Base-by-base conservation (phyloP, 768 basidiomycete genomes). In the Tricholoma sp. region DNA sequence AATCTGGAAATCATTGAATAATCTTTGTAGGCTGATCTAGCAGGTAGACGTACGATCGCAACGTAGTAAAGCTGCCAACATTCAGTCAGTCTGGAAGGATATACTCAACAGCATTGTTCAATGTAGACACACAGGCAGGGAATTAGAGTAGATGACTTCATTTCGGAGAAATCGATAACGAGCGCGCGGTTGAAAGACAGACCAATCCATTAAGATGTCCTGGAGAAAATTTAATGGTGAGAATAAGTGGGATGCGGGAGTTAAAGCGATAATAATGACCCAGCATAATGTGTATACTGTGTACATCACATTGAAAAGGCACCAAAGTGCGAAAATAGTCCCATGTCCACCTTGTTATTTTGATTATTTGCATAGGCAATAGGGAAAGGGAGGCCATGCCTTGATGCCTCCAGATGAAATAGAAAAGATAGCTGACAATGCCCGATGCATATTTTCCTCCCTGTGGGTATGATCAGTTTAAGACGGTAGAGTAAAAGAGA, bases 401-500 rank as follows among this genome's bases (percentile, higher is more conserved):
- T 62, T 81, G 68, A 56, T 85, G 78, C 59, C 91, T 76, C 94
- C 95, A 98, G 45, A 83, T 67, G 58, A 76, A 91, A 68, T 92
- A 97, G 56, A 83, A 79, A 7, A 87, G 61, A 63, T 83, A 84
- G 53, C 76, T 78, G 7, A 86, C 42, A 7, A 96, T 84, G 1
- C 88, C 88, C 52, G 76, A 71, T 3, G 72, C 76, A 61, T 95
- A 97, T 72, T 95, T 95, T 2, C 93, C 94, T 8, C 83, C 94
- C 94, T 95, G 52, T 17, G 15, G 13, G 53, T 60, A 32, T 56
- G 11, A 50, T 42, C 28, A 55, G 15, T 36, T 31, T 36, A 44
- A 52, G 33, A 15, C 29, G 15, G 4, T 17, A 18, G 41, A 10
- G 15, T 34, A 12, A 37, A 44, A 50, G 1, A 32, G 2, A 24